Conservation (phyloP, 352 stramenopile species). For the Phytophthora pisi region DNA sequence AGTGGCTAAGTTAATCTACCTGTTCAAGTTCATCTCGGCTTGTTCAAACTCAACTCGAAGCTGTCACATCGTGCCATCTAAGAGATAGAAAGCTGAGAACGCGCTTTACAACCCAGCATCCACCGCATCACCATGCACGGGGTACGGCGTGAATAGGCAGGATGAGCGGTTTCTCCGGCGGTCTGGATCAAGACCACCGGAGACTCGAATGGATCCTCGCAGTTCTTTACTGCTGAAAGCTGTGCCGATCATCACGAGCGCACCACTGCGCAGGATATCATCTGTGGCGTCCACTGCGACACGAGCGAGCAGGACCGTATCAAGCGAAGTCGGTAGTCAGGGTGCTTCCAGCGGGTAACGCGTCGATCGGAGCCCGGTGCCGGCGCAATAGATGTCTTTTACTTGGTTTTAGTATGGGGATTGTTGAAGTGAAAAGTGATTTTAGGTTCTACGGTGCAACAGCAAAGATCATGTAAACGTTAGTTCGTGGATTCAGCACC, state of each 20-base stretch:
- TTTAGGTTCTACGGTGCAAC: too few relatives aligned
- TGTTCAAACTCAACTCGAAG: neutral
- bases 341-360: neutral
- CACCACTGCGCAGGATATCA: neutral
- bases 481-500: too few relatives aligned
- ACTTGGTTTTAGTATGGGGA: neutral
- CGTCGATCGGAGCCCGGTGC: neutral
- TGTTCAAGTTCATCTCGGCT: neutral
- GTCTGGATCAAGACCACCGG: neutral
- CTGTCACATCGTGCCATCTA: neutral
- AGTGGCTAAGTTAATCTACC: neutral
- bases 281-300: neutral
- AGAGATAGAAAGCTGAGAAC: neutral
- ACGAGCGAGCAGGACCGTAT: neutral
- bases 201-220: constrained; percentile 1
- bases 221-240: constrained; percentile 18
- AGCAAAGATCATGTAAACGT: too few relatives aligned
- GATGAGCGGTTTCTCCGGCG: neutral
- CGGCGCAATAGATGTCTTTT: neutral
- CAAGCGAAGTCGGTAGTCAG: neutral
- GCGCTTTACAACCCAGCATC: neutral
- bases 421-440: neutral
- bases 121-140: neutral
- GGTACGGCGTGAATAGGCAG: too few relatives aligned
- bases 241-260: constrained; percentile 14